These are phyloP conservation scores for Neonectria magnoliae DNA, from an alignment of 2,329 filamentous ascomycete species.

Conservation along the genomic window DNA sequence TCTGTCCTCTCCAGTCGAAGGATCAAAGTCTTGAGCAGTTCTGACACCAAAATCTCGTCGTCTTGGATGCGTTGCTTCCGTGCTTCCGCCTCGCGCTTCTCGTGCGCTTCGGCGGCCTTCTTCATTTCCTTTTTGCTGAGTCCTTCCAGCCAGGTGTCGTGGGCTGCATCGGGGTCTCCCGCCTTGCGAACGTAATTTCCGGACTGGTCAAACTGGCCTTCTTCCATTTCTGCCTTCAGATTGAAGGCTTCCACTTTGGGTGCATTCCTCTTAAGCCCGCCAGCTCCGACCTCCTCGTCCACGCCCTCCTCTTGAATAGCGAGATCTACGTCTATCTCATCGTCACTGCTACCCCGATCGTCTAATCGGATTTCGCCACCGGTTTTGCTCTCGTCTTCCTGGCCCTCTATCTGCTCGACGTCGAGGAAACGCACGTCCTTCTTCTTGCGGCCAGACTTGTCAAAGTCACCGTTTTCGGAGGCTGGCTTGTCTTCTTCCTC, in stretches of 20 bases:
- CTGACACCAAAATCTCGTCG: constrained; percentile 77
- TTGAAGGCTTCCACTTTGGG: constrained; percentile 98
- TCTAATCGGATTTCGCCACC: constrained; percentile 76
- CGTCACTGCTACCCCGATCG: constrained; percentile 65
- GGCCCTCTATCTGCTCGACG: constrained; percentile 77
- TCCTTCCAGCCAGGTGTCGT: constrained; percentile 93
- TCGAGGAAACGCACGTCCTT: constrained; percentile 71
- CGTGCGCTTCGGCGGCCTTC: constrained; percentile 85
- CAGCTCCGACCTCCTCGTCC: constrained; percentile 90
- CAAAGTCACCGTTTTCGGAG: constrained; percentile 46
- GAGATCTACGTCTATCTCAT: constrained; percentile 74
- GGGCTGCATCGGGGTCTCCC: constrained; percentile 85
- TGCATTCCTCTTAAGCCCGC: constrained; percentile 90
- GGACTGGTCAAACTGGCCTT: constrained; percentile 88
- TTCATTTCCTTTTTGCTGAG: constrained; percentile 94
- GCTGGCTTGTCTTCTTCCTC: constrained; percentile 53
- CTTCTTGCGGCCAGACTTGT: constrained; percentile 64
- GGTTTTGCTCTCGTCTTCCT: constrained; percentile 77
- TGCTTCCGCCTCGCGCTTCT: constrained; percentile 82
- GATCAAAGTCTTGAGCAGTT: constrained; percentile 80
- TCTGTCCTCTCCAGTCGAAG: constrained; percentile 79
- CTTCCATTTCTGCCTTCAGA: constrained; percentile 87
- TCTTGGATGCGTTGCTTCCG: constrained; percentile 77
- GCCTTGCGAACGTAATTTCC: constrained; percentile 95
- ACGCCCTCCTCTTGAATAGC: constrained; percentile 80